phyloP scores from a whole-genome alignment of 371 early-diverging fungal species.

The Apophysomyces elegans region DNA sequence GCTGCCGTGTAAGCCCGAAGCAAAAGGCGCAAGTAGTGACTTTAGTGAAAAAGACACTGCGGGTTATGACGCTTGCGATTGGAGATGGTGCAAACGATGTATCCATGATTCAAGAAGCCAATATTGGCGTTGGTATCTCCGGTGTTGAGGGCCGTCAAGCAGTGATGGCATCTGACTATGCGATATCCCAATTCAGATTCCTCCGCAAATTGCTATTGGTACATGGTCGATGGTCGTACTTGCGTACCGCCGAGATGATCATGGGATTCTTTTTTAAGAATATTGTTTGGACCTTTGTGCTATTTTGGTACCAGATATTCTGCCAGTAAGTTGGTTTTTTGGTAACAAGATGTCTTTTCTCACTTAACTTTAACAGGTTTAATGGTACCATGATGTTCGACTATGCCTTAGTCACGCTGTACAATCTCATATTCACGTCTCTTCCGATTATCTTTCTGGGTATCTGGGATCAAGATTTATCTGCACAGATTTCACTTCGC shows the following conservation, averaged over 20 bases:
- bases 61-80: constrained; percentile 81
- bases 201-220: constrained; percentile 75
- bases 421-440: constrained; percentile 79
- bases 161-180: constrained; percentile 88
- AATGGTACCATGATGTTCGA: constrained; percentile 70
- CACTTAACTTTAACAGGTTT: constrained; percentile 27
- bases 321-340: constrained; percentile 55
- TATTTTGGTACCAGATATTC: constrained; percentile 84
- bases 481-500: constrained; percentile 68
- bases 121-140: constrained; percentile 92
- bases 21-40: constrained; percentile 89
- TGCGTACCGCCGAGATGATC: constrained; percentile 78
- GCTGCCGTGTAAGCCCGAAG: constrained; percentile 88
- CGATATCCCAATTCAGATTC: constrained; percentile 83
- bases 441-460: constrained; percentile 76
- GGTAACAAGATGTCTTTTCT: neutral
- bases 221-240: constrained; percentile 88
- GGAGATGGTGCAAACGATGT: constrained; percentile 97
- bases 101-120: constrained; percentile 90
- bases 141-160: constrained; percentile 95
- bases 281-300: constrained; percentile 75
- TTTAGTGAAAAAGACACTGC: constrained; percentile 56
- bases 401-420: constrained; percentile 76
- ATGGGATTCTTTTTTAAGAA: constrained; percentile 84
- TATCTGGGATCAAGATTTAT: constrained; percentile 91